phyloP scores from a whole-genome alignment of 2,329 filamentous ascomycete species.

The Emmonsiellopsis sp. region DNA sequence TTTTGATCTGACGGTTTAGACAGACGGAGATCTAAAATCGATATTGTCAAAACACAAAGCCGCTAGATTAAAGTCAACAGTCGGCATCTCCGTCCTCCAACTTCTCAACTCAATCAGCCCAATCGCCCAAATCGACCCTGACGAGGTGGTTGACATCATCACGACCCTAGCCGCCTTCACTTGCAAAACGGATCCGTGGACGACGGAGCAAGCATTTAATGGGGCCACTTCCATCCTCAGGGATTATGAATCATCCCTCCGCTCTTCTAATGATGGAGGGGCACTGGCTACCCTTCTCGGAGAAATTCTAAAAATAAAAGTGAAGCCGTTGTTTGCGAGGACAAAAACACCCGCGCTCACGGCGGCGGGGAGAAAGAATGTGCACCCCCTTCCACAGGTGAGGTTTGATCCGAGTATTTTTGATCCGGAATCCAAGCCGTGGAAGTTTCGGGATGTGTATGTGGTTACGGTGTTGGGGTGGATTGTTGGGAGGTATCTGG shows the following conservation, averaged over 20 bases:
- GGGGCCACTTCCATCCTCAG: slow-evolving; percentile 14
- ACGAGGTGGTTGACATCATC: slow-evolving; percentile 18
- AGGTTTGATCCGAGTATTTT: slow-evolving; percentile 27
- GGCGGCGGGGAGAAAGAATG: slow-evolving; percentile 33
- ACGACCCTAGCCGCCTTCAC: slow-evolving; percentile 25
- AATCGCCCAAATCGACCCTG: slow-evolving; percentile 13
- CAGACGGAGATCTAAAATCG: slow-evolving; percentile 12
- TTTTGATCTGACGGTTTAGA: background rate
- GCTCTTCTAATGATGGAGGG: background rate
- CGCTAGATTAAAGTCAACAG: slow-evolving; percentile 16
- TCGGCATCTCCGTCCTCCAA: slow-evolving; percentile 23
- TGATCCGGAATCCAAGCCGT: slow-evolving; percentile 29
- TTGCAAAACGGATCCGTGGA: slow-evolving; percentile 26
- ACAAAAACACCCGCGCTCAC: slow-evolving; percentile 34
- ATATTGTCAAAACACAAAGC: slow-evolving; percentile 13
- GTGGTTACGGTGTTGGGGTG: slow-evolving; percentile 26
- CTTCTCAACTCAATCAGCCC: slow-evolving; percentile 12
- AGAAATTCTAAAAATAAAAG: slow-evolving; percentile 19
- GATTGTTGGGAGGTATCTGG: slow-evolving; percentile 27
- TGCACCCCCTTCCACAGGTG: slow-evolving; percentile 27
- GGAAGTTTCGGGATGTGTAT: slow-evolving; percentile 29
- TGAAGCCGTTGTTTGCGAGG: slow-evolving; percentile 34
- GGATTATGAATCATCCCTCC: slow-evolving; percentile 4
- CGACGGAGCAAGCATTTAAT: slow-evolving; percentile 16
- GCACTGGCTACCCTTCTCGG: slow-evolving; percentile 16